phyloP scores from a whole-genome alignment of 179 eudicot genomes.

The Gypsophila paniculata region DNA sequence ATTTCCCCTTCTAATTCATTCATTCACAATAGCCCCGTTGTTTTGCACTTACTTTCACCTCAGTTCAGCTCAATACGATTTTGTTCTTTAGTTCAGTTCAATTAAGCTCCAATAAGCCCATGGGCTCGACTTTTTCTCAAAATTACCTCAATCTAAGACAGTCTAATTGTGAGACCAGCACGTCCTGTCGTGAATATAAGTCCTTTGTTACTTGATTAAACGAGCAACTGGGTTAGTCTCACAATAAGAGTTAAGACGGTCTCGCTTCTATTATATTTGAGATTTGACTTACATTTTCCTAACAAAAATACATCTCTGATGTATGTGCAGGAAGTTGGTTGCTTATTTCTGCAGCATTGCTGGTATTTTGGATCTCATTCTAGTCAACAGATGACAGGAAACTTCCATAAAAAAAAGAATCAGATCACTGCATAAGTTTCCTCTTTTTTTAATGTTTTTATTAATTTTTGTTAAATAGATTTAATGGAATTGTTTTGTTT shows the following conservation, averaged over 20 bases:
- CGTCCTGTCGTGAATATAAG: background rate
- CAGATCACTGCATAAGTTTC: background rate
- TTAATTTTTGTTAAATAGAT: background rate
- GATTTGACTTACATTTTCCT: background rate
- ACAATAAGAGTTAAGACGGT: background rate
- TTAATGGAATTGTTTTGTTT: background rate
- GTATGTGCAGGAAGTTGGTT: conserved; percentile 44
- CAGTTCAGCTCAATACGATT: no score
- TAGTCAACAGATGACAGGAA: conserved; percentile 3
- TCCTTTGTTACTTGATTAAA: no score
- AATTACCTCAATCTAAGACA: no score
- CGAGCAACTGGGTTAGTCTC: background rate
- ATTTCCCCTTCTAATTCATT: background rate
- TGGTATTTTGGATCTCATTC: conserved; percentile 27
- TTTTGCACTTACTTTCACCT: no score
- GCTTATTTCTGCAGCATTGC: conserved; percentile 29
- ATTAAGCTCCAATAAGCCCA: no score
- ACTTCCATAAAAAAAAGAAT: conserved; percentile 18
- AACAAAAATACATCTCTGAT: background rate
- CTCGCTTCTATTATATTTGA: background rate
- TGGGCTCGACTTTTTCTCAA: no score
- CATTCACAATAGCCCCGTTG: no score
- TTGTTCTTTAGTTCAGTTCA: no score
- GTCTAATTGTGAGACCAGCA: no score
- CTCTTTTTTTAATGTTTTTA: background rate